Base-by-base conservation (phyloP, 2,329 filamentous ascomycete species). In the Sarocladium kiliense region DNA sequence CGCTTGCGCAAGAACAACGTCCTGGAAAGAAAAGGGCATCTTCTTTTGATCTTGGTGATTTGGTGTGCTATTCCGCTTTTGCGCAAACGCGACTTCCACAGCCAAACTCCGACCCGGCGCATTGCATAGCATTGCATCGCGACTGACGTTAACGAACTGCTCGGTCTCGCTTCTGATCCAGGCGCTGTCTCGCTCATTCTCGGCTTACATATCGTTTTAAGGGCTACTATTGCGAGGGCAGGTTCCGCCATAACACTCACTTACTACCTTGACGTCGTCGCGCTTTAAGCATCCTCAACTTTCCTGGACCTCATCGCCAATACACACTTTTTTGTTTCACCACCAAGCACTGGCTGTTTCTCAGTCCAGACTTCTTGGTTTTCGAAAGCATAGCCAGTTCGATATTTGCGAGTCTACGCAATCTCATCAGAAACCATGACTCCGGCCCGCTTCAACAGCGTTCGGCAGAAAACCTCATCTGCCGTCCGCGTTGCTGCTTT, bases 381-480 rank as follows among this genome's bases (percentile, higher is more conserved):
- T 45, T 23, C 19, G 12, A 45, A 45, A 45, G 19, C 25, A 27
- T 32, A 30, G 11, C 23, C 11, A 3, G 10, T 10, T 10, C 26
- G n/a, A n/a, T 5, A 6, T 53, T 14, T 27, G 32, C 34, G 45
- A 25, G 30, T 9, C 32, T 11, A 25, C 19, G 21, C 50, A 11
- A 19, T 3, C 9, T 41, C 16, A 21, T 18, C 19, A 10, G 18
- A 34, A 3, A 41, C 30, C 30, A 53, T 50, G 19, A 30, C 44
- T 26, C 55, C 45, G n/a, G 50, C 37, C 21, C 56, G 34, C 59
- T 70, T 74, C 59, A 64, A 70, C 56, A 78, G 71, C 60, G 65
- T 74, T 64, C 74, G 77, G 60, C 67, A 71, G 60, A 75, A 66
- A 63, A 68, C 65, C 59, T 68, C 69, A 58, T 66, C 74, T 19